These are phyloP conservation scores for Bondarzewia mesenterica DNA, from an alignment of 1,284 basidiomycete genomes.

Conservation along the genomic window DNA sequence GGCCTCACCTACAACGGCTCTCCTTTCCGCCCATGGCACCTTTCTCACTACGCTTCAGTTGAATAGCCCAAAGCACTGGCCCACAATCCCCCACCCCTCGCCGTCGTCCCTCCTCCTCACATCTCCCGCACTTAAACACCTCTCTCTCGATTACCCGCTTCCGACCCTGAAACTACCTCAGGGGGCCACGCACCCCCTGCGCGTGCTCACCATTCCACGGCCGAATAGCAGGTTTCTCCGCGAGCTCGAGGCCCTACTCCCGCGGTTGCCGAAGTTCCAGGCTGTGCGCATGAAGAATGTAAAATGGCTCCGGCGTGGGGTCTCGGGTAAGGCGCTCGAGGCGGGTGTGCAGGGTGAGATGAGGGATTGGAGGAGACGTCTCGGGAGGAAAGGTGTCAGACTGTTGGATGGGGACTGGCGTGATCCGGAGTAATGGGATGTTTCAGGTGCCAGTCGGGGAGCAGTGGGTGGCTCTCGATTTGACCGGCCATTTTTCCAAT, in stretches of 20 bases:
- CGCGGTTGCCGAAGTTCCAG: conserved; percentile 43
- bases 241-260: conserved; percentile 46
- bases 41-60: conserved; percentile 57
- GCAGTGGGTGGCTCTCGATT: too few relatives aligned
- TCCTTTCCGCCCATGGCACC: conserved; percentile 59
- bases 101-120: conserved; percentile 43
- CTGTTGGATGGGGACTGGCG: conserved; percentile 66
- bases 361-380: conserved; percentile 56
- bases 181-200: conserved; percentile 31
- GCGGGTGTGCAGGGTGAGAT: conserved; percentile 75
- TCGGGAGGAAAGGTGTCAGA: conserved; percentile 45
- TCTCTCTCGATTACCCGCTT: conserved; percentile 61
- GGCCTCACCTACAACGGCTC: conserved; percentile 44
- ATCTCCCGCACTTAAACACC: conserved; percentile 43
- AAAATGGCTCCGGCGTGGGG: conserved; percentile 60
- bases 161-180: conserved; percentile 36
- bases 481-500: too few relatives aligned
- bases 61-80: conserved; percentile 65
- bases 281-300: conserved; percentile 59
- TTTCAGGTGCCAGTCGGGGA: not conserved
- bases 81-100: conserved; percentile 59
- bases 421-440: conserved; percentile 18
- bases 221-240: conserved; percentile 50
- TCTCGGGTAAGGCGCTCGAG: conserved; percentile 53
- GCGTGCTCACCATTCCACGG: conserved; percentile 64